Evolutionary conservation across 2,329 filamentous ascomycete species (phyloP), one percentile per base, ranked within the genome.

Genomic region (Clathrospora elynae): DNA sequence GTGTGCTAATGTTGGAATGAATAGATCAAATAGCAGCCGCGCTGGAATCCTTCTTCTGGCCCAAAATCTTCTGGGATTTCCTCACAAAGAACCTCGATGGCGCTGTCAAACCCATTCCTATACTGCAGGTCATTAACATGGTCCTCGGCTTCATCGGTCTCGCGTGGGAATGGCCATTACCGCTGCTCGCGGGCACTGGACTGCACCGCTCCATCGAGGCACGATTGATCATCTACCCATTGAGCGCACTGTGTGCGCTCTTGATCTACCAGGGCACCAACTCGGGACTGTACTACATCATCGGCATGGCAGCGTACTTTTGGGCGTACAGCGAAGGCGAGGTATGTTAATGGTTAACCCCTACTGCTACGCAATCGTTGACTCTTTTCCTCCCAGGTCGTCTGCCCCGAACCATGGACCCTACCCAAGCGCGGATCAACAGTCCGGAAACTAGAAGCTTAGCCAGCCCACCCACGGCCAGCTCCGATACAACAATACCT

Each of bases 51-150:
- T 96, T 93, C 80, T 92, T 99, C 81, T 99, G 91, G 90, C 93
- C 93, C 56, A 99, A 99, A 72, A 86, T 99, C 67, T 95, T 99
- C 75, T 99, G 88, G 87, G 93, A 99, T 73, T 96, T 96, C 71
- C 74, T 93, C 55, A 96, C 92, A 48, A 90, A 89, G 65, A 90
- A 89, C 61, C 84, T 99, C 59, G 89, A 99, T 67, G 79, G 77
- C 41, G 88, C 87, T 34, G 89, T 97, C 50, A 90, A 87, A 63
- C 92, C 92, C 1, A 71, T 93, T n/a, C 93, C 93, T 1, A 77
- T 90, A 35, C 78, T 99, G 11, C 93, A 99, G 70, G 88, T 87
- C 63, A 79, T 97, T 74, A 99, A 99, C 65, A 76, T 99, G 16
- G 14, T 96, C 30, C 79, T 95, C 63, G 91, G 89, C 11, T 59